phyloP scores from a whole-genome alignment of 306 rosid genomes.

The Corylus avellana region DNA sequence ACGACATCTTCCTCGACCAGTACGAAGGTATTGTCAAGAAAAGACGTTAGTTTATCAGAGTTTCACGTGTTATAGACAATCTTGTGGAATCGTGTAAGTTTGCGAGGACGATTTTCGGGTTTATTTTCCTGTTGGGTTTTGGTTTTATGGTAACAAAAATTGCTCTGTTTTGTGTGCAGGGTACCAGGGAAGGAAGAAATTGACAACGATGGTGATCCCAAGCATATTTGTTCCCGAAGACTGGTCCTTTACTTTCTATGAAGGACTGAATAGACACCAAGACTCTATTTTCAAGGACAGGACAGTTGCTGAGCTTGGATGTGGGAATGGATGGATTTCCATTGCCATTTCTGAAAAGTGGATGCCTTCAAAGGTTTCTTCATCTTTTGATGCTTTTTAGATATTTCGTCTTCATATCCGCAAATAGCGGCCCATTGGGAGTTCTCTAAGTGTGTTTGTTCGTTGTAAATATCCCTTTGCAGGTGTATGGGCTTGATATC shows the following conservation, averaged over 20 bases:
- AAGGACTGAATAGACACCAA: conserved; percentile 83
- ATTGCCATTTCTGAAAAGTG: conserved; percentile 95
- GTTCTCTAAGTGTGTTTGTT: not conserved
- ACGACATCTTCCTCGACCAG: conserved; percentile 75
- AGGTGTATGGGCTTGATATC: conserved; percentile 96
- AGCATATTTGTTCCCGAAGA: conserved; percentile 95
- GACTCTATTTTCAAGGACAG: conserved; percentile 87
- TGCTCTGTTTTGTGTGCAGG: conserved; percentile 48
- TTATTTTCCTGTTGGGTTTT: not conserved
- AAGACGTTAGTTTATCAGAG: too few relatives aligned
- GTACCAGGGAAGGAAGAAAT: conserved; percentile 68
- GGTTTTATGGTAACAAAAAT: not conserved
- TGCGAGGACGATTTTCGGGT: not conserved
- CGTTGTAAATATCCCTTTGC: conserved; percentile 15
- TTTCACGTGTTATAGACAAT: not conserved
- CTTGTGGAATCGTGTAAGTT: not conserved
- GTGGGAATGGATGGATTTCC: conserved; percentile 99
- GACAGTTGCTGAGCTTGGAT: conserved; percentile 84
- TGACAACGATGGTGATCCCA: conserved; percentile 94
- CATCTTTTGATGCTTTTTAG: not conserved
- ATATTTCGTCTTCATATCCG: not conserved
- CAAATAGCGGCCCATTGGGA: not conserved
- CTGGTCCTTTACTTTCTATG: conserved; percentile 94
- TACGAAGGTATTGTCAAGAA: conserved; percentile 46
- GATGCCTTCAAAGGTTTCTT: conserved; percentile 80